phyloP scores from a whole-genome alignment of 306 rosid species.

The Mimosa bimucronata region DNA sequence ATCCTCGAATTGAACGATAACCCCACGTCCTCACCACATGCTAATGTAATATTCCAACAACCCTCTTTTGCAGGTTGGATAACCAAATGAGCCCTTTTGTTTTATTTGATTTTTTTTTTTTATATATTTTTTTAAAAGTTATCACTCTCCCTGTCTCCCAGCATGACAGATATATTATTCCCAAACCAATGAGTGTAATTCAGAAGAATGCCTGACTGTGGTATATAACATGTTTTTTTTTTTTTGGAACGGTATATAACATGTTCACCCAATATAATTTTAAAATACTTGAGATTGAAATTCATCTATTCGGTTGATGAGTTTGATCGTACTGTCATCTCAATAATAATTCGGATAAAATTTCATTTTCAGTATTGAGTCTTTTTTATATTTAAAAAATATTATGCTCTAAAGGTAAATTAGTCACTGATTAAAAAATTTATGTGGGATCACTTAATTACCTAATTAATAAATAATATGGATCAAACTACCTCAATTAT shows the following conservation, averaged over 20 bases:
- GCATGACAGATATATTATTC: background rate
- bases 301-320: too few species aligned
- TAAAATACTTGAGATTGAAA: too few species aligned
- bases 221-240: too few species aligned
- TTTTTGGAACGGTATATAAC: too few species aligned
- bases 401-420: background rate
- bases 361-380: background rate
- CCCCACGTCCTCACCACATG: background rate
- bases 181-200: background rate
- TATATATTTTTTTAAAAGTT: background rate
- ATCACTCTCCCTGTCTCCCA: background rate
- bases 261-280: background rate
- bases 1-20: background rate
- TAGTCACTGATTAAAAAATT: background rate
- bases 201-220: background rate
- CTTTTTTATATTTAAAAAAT: background rate
- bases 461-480: background rate
- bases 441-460: background rate
- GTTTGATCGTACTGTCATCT: background rate
- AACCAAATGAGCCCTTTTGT: background rate
- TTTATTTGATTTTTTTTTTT: background rate
- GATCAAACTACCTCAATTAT: background rate
- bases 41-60: background rate
- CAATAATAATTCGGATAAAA: background rate
- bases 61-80: background rate